These are phyloP conservation scores for Garcia nutans DNA, from an alignment of 345 rosid species.

Conservation along the genomic window DNA sequence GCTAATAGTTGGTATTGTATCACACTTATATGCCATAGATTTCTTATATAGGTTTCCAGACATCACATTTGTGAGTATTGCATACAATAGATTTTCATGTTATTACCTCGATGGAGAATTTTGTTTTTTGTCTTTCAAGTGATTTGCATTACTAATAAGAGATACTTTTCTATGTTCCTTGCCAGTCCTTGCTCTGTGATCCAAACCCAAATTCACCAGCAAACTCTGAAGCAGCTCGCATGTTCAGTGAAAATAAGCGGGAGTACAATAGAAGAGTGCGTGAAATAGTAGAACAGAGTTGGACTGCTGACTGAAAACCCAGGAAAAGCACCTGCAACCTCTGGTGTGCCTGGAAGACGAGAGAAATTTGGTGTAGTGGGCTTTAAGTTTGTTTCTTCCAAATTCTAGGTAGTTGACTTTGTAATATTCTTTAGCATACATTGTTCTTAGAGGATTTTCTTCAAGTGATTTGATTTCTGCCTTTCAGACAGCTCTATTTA, in stretches of 20 bases:
- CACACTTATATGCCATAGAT: not conserved
- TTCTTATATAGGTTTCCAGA: not conserved
- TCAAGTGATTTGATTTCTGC: constrained; percentile 27
- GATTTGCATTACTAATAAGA: not conserved
- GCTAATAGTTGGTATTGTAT: not conserved
- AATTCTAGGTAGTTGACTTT: not conserved
- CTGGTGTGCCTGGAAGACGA: not conserved
- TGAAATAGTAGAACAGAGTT: constrained; percentile 82
- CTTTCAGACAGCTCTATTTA: constrained; percentile 11
- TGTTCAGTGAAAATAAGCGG: constrained; percentile 89
- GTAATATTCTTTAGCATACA: constrained; percentile 23
- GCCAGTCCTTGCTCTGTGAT: constrained; percentile 83
- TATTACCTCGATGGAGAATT: not conserved
- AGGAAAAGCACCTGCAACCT: not conserved
- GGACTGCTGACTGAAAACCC: constrained; percentile 70
- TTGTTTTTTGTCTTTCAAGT: not conserved
- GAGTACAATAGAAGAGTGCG: constrained; percentile 86
- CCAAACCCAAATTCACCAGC: constrained; percentile 96
- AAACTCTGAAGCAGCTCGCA: constrained; percentile 91
- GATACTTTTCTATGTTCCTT: not conserved
- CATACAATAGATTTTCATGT: not conserved
- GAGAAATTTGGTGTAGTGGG: not conserved
- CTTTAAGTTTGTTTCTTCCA: not conserved
- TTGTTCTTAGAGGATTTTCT: constrained; percentile 9
- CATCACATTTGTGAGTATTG: not conserved